These are phyloP conservation scores for Termitomyces eurrhizus DNA, from an alignment of 768 basidiomycete genomes.

Conservation along the genomic window DNA sequence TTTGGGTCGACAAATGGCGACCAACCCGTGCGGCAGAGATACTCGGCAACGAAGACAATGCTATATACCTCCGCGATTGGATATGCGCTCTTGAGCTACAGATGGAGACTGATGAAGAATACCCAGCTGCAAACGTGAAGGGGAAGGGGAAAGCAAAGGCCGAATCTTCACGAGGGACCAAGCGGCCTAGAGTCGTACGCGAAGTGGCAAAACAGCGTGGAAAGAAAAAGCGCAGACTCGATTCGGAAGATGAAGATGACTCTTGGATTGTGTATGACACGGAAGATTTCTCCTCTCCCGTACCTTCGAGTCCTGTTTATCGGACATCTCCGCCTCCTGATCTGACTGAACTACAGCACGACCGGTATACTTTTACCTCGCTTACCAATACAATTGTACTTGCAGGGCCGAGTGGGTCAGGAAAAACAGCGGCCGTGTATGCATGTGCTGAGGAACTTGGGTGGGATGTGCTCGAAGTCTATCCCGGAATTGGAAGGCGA, in stretches of 20 bases:
- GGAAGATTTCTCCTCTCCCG: constrained; percentile 21
- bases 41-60: constrained; percentile 71
- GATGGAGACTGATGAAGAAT: constrained; percentile 24
- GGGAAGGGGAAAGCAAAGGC: constrained; percentile 18
- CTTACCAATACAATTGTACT: constrained; percentile 88
- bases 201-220: constrained; percentile 41
- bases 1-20: constrained; percentile 75
- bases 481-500: constrained; percentile 91
- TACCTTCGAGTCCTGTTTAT: constrained; percentile 1
- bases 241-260: constrained; percentile 54
- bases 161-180: constrained; percentile 33
- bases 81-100: constrained; percentile 64
- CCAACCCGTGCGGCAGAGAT: constrained; percentile 72
- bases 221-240: constrained; percentile 51
- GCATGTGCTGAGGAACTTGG: constrained; percentile 92
- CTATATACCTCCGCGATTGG: constrained; percentile 76
- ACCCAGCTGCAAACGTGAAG: constrained; percentile 22
- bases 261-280: constrained; percentile 53
- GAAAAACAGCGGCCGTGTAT: constrained; percentile 92
- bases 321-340: neutral
- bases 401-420: constrained; percentile 75
- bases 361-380: constrained; percentile 27
- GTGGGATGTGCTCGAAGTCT: constrained; percentile 96
- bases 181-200: constrained; percentile 56
- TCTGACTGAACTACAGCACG: neutral